Evolutionary conservation across 2,329 filamentous ascomycete species (phyloP).

Genomic region (Verticillium albo-atrum): DNA sequence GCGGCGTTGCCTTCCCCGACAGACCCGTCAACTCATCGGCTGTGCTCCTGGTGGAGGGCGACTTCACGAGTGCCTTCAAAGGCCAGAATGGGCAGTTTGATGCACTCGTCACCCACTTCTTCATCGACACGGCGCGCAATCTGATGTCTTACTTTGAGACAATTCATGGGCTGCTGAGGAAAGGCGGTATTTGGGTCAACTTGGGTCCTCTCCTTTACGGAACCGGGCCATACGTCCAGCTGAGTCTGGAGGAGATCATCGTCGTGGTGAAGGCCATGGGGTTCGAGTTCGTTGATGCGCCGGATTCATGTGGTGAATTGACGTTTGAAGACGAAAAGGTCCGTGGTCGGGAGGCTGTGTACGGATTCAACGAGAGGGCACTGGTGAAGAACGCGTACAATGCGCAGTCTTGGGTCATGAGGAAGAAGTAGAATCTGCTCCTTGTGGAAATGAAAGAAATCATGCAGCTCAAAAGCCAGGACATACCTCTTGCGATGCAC

Average conservation of each 20-base stretch:
- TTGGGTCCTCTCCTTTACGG: conserved; percentile 53
- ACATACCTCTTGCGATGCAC: neutral
- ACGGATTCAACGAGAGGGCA: conserved; percentile 46
- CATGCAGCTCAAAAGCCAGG: neutral
- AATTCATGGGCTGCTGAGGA: conserved; percentile 40
- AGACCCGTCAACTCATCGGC: conserved; percentile 22
- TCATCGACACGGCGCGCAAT: conserved; percentile 57
- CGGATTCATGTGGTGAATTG: conserved; percentile 32
- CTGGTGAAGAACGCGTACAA: conserved; percentile 49
- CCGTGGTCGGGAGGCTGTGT: conserved; percentile 42
- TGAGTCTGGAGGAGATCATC: conserved; percentile 50
- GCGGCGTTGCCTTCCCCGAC: conserved; percentile 41
- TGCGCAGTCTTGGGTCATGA: conserved; percentile 51
- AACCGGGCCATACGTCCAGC: conserved; percentile 47
- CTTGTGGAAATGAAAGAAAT: neutral
- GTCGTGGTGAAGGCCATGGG: conserved; percentile 42
- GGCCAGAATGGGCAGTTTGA: conserved; percentile 32
- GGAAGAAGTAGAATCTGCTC: conserved; percentile 9
- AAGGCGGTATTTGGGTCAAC: conserved; percentile 51
- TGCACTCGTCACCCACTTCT: conserved; percentile 51
- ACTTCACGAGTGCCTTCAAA: conserved; percentile 43
- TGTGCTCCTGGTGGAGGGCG: conserved; percentile 49
- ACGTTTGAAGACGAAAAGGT: conserved; percentile 37
- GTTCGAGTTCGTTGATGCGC: conserved; percentile 43
- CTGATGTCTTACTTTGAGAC: conserved; percentile 50